Percentiles rank a stretch among this genome's conserved stretches.
Conservation (phyloP, 1,284 basidiomycete species). For the Apiotrichum porosum region DNA sequence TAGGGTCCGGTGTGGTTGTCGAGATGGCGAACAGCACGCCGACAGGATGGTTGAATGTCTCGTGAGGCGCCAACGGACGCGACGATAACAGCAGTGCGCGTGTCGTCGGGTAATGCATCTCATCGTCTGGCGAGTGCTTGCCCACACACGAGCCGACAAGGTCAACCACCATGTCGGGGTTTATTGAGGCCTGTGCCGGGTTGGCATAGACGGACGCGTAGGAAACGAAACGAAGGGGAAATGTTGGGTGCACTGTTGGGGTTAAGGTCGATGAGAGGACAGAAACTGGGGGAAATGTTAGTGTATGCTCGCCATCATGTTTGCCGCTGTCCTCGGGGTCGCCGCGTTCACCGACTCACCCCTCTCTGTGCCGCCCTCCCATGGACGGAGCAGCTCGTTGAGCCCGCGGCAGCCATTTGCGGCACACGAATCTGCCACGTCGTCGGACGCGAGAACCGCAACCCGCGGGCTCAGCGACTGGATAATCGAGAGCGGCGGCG, state of each 20-base stretch:
- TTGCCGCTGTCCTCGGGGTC: not conserved
- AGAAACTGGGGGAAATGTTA: constrained; percentile 30
- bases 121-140: constrained; percentile 25
- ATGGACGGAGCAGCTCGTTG: constrained; percentile 47
- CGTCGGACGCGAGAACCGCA: constrained; percentile 44
- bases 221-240: constrained; percentile 45
- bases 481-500: constrained; percentile 42
- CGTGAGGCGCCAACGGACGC: constrained; percentile 40
- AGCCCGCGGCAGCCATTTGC: constrained; percentile 46
- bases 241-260: constrained; percentile 46
- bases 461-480: constrained; percentile 47
- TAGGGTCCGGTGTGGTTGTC: constrained; percentile 39
- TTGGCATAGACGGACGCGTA: constrained; percentile 37
- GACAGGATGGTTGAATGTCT: constrained; percentile 49
- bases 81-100: constrained; percentile 45
- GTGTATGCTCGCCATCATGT: too few species aligned
- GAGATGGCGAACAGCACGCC: constrained; percentile 45
- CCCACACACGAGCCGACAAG: constrained; percentile 30
- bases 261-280: constrained; percentile 44
- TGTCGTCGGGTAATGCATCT: constrained; percentile 44
- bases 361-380: constrained; percentile 45
- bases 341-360: too few species aligned
- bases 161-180: constrained; percentile 47
- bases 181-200: constrained; percentile 25
- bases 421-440: constrained; percentile 43